Percentiles rank a stretch among this genome's conserved stretches.
These are phyloP conservation scores for Toxoplasma gondii DNA, from an alignment of 169 alveolate genomes.

Conservation along the genomic window DNA sequence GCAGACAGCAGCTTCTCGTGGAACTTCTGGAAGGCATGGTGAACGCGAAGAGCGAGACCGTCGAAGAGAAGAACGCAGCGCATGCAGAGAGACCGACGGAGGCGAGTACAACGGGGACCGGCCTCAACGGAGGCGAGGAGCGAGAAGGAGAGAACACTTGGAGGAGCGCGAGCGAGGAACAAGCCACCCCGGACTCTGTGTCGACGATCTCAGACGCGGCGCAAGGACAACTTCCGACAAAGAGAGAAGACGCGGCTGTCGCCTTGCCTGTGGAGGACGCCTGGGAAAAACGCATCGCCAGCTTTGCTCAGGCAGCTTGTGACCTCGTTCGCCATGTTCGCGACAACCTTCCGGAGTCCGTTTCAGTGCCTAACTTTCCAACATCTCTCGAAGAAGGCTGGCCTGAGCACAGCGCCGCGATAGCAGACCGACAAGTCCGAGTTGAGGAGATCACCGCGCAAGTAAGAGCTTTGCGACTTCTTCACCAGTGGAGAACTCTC, in stretches of 20 bases:
- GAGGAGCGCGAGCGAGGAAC: neutral
- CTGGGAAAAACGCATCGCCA: neutral
- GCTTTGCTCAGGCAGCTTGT: neutral
- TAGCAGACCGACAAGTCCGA: too few species aligned
- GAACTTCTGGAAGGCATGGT: constrained; percentile 3
- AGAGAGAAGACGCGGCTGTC: neutral
- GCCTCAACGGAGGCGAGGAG: neutral
- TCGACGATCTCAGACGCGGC: neutral
- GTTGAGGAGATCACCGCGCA: too few species aligned
- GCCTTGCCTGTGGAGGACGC: neutral
- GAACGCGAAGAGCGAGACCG: neutral
- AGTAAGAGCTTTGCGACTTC: too few species aligned
- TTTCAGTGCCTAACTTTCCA: too few species aligned
- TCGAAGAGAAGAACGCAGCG: neutral
- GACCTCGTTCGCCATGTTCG: neutral
- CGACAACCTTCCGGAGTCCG: too few species aligned
- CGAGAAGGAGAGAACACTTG: neutral
- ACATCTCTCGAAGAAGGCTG: too few species aligned
- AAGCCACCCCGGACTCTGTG: neutral
- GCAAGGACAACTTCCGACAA: neutral
- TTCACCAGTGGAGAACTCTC: too few species aligned
- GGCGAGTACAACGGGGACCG: neutral
- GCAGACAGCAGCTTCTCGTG: constrained; percentile 7
- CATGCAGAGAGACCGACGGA: neutral
- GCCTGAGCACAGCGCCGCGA: too few species aligned